Conservation (phyloP, 768 basidiomycete genomes). For the Leccinellum rugosiceps region DNA sequence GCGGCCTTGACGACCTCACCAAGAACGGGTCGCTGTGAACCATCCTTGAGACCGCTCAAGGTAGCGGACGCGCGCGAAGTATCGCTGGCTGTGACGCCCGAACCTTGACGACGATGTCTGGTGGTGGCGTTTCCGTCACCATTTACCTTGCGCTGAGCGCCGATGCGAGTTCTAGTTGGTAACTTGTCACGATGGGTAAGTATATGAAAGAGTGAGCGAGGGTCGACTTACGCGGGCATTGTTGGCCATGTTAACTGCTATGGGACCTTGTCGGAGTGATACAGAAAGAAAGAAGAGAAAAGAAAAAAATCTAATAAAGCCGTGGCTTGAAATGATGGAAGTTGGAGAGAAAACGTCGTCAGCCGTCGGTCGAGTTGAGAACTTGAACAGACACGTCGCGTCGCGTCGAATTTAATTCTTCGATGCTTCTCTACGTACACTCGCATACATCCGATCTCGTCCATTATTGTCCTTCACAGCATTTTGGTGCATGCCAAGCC, state of each 20-base stretch:
- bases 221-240: conserved; percentile 51
- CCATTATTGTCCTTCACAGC: not conserved
- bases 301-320: conserved; percentile 7
- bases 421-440: not conserved
- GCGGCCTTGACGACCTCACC: conserved; percentile 70
- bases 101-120: conserved; percentile 62
- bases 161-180: conserved; percentile 61
- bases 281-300: conserved; percentile 9
- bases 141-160: conserved; percentile 63
- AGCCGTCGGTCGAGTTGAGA: conserved; percentile 33
- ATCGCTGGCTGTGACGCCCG: conserved; percentile 43
- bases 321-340: conserved; percentile 12
- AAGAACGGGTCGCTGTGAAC: conserved; percentile 65
- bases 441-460: conserved; percentile 39
- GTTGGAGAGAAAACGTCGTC: conserved; percentile 34
- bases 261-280: conserved; percentile 11
- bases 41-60: conserved; percentile 46
- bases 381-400: conserved; percentile 35
- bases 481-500: conserved; percentile 47
- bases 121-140: conserved; percentile 77
- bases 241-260: conserved; percentile 49
- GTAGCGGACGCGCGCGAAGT: conserved; percentile 49
- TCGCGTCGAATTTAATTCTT: conserved; percentile 5
- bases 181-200: conserved; percentile 40
- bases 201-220: not conserved